phyloP scores from a whole-genome alignment of 768 basidiomycete species.

The Pholiota microspora region DNA sequence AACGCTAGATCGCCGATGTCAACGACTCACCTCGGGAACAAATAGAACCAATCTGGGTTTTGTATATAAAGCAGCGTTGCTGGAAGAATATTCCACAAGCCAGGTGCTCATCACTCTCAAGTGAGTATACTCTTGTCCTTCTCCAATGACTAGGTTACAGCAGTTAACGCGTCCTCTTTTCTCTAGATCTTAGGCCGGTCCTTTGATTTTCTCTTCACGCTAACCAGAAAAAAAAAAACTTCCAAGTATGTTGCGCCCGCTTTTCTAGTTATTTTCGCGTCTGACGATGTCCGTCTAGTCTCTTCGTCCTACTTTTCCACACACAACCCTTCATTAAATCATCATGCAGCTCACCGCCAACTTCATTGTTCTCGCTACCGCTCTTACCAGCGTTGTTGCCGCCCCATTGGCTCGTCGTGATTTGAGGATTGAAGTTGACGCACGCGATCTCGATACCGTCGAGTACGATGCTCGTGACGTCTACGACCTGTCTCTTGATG shows the following conservation, averaged over 20 bases:
- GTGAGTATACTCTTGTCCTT: neutral
- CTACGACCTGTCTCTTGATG: neutral
- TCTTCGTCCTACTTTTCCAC: neutral
- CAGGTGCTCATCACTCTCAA: conserved; percentile 7
- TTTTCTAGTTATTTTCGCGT: neutral
- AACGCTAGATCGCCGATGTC: neutral
- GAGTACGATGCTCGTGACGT: conserved; percentile 6
- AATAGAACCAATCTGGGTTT: neutral
- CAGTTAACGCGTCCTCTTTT: neutral
- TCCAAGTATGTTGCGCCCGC: neutral
- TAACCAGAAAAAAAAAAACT: neutral
- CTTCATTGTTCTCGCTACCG: conserved; percentile 4
- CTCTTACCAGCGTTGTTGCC: conserved; percentile 3
- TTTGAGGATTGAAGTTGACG: neutral
- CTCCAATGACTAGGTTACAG: neutral
- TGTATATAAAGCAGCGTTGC: neutral
- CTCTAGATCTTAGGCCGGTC: conserved; percentile 7
- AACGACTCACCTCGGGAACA: neutral
- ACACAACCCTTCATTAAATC: neutral
- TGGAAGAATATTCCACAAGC: neutral
- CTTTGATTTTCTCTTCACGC: conserved; percentile 4
- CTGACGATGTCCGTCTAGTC: neutral
- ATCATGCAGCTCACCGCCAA: conserved; percentile 7
- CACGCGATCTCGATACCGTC: conserved; percentile 1
- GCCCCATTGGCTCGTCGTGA: neutral